These are phyloP conservation scores for Aureobasidium vineae DNA, from an alignment of 2,329 filamentous ascomycete genomes.

Conservation along the genomic window DNA sequence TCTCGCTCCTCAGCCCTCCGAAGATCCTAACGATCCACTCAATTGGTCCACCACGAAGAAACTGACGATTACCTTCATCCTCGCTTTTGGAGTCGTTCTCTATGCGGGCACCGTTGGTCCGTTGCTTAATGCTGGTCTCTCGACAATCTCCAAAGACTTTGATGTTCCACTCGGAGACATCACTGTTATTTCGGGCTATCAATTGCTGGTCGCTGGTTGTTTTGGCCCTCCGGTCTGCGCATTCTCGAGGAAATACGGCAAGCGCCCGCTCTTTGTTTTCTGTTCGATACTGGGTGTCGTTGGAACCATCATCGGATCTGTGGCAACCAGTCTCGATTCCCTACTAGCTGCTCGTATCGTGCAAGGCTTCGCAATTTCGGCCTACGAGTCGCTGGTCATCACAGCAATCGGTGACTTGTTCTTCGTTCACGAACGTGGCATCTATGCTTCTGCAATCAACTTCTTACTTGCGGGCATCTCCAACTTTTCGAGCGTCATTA, in stretches of 20 bases:
- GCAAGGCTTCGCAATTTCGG: conserved; percentile 37
- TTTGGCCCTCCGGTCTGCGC: conserved; percentile 40
- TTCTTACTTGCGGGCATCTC: conserved; percentile 41
- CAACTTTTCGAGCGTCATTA: conserved; percentile 41
- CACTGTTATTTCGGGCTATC: conserved; percentile 42
- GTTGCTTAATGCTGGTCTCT: conserved; percentile 40
- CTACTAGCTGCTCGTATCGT: conserved; percentile 39
- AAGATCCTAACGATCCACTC: conserved; percentile 38
- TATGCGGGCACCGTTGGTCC: conserved; percentile 38
- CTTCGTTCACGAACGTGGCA: conserved; percentile 41
- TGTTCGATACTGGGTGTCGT: conserved; percentile 29
- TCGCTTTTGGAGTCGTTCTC: conserved; percentile 38
- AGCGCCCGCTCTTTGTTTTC: conserved; percentile 31
- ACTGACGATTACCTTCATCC: conserved; percentile 37
- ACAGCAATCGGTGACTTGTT: conserved; percentile 41
- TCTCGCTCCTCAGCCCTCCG: conserved; percentile 30
- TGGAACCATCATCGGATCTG: conserved; percentile 1
- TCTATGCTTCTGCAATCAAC: conserved; percentile 39
- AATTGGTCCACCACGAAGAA: conserved; percentile 41
- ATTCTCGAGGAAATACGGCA: conserved; percentile 33
- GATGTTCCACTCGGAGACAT: conserved; percentile 36
- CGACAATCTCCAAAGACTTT: conserved; percentile 38
- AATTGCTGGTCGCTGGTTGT: conserved; percentile 39
- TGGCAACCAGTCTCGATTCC: conserved; percentile 33
- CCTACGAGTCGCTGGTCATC: conserved; percentile 40